Base-by-base conservation (phyloP, 352 stramenopile genomes). In the Globisporangium uncinulatum region DNA sequence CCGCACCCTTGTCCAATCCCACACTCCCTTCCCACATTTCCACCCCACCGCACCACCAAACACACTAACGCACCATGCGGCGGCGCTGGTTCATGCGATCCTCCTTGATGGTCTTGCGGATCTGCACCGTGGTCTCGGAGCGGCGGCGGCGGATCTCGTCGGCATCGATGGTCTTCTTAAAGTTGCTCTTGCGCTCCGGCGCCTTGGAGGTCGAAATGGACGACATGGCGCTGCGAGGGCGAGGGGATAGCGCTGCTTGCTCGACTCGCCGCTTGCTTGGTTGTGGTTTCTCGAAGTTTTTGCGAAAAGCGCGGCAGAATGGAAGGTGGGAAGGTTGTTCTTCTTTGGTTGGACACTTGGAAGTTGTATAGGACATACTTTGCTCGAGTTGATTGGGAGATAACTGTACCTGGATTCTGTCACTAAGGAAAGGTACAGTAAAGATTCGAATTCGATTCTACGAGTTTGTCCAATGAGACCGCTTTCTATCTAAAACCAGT, bases 101-200 rank as follows among this genome's bases (percentile, higher is more conserved):
- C 45, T 93, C 86, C 57, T 86, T 85, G 56, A 86, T 86, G 46
- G 60, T 88, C 77, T 94, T 96, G 58, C 86, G 86, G 69, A 96
- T 94, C 67, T 94, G 85, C 45, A 91, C 76, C 37, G 83, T 83
- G 20, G 81, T 92, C 57, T 94, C 85, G 43, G 91, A 81, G 50
- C 86, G 82, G 37, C 82, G 76, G 19, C 85, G 76, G 52, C 86
- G 79, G 50, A 70, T 89, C 52, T 80, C 76, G 34, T 92, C 79
- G 31, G 65, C 67, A 70, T 96, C 86, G 60, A 96, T 91, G 53
- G 81, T 84, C 65, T 95, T 96, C 70, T 96, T 96, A 63, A 89
- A 95, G 60, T 66, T 84, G 56, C 80, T 87, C 72, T 94, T 83
- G 45, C 84, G 86, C 31, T 93, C 80, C 17, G 82, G 81, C 48